phyloP scores from a whole-genome alignment of 306 rosid species.

The Pachyrhizus erosus region DNA sequence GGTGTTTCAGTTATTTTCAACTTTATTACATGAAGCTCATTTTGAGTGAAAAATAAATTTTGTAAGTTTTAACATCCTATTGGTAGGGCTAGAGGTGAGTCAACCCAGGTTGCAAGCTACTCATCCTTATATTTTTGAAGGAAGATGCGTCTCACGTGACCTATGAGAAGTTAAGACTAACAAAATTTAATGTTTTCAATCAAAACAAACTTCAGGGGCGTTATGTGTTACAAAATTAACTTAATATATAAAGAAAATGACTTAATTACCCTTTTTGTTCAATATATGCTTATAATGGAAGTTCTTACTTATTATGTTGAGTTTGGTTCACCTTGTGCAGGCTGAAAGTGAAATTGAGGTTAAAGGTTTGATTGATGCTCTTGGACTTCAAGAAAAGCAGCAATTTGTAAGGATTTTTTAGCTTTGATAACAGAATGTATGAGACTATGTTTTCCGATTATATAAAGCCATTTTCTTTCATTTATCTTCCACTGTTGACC shows the following conservation, averaged over 20 bases:
- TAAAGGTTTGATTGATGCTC: slow-evolving; percentile 69
- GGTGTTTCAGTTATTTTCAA: slow-evolving; percentile 3
- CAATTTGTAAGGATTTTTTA: slow-evolving; percentile 71
- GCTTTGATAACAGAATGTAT: background rate
- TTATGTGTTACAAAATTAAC: background rate
- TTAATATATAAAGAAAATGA: slow-evolving; percentile 14
- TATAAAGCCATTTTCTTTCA: slow-evolving; percentile 18
- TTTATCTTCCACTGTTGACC: slow-evolving; percentile 9
- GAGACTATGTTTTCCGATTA: slow-evolving; percentile 20
- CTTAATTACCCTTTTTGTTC: slow-evolving; percentile 11
- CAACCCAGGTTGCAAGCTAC: background rate
- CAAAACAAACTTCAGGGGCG: background rate
- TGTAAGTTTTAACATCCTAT: background rate
- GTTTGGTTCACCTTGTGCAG: slow-evolving; percentile 55
- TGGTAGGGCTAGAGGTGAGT: slow-evolving; percentile 14
- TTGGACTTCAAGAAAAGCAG: slow-evolving; percentile 85
- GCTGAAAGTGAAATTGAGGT: slow-evolving; percentile 82
- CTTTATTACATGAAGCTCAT: background rate
- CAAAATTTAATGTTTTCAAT: background rate
- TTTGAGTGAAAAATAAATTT: slow-evolving; percentile 6
- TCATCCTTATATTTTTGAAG: background rate
- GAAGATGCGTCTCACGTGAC: slow-evolving; percentile 1
- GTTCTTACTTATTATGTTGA: slow-evolving; percentile 1
- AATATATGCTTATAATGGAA: slow-evolving; percentile 28
- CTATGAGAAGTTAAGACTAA: slow-evolving; percentile 10